Evolutionary conservation across 2,329 filamentous ascomycete genomes (phyloP).

Genomic region (Pleoardoris graminearum): DNA sequence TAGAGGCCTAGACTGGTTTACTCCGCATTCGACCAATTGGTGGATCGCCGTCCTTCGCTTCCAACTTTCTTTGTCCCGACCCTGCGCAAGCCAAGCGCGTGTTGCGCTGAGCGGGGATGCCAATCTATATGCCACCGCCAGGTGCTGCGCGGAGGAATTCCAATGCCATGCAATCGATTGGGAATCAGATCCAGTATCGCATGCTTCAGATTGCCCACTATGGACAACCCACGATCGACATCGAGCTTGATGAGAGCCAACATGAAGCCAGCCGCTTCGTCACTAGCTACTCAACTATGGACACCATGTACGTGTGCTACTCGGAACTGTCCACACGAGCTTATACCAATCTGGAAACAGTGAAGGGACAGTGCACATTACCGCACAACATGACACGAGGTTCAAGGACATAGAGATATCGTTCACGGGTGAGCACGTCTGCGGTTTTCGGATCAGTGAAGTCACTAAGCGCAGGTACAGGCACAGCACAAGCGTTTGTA

Average conservation of each 20-base stretch:
- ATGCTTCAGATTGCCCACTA: conserved; percentile 38
- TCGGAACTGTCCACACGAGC: not conserved
- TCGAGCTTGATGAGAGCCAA: conserved; percentile 43
- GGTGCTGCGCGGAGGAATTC: conserved; percentile 24
- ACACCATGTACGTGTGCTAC: conserved; percentile 54
- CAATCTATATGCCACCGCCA: conserved; percentile 26
- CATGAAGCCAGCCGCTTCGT: conserved; percentile 39
- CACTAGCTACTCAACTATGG: conserved; percentile 60
- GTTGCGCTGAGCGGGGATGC: conserved; percentile 9
- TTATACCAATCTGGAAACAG: not conserved
- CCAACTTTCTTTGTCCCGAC: conserved; percentile 7
- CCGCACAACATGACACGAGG: conserved; percentile 48
- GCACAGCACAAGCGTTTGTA: conserved; percentile 56
- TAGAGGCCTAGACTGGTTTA: not conserved
- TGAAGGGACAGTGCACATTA: conserved; percentile 5
- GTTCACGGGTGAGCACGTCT: conserved; percentile 54
- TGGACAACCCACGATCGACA: conserved; percentile 49
- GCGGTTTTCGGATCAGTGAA: not conserved
- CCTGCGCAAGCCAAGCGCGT: conserved; percentile 2
- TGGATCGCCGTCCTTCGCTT: too few relatives aligned
- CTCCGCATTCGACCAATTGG: conserved; percentile 23
- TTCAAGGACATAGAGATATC: conserved; percentile 64
- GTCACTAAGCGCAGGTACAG: conserved; percentile 38
- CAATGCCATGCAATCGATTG: conserved; percentile 34
- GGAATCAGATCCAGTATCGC: conserved; percentile 40